These are phyloP conservation scores for Melanogaster broomeanus DNA, from an alignment of 768 basidiomycete species.

Conservation along the genomic window DNA sequence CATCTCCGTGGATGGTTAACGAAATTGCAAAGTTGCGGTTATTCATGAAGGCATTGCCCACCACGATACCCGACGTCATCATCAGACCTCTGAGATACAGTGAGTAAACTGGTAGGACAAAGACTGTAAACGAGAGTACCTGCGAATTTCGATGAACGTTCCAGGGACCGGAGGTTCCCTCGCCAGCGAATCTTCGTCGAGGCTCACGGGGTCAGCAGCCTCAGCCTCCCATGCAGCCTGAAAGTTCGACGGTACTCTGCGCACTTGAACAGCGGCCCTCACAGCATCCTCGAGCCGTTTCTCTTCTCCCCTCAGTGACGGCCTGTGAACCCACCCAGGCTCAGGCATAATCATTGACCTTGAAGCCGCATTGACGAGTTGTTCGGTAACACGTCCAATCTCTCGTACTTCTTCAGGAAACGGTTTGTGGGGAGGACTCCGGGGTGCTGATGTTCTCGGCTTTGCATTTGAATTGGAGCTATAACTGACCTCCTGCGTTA, in stretches of 20 bases:
- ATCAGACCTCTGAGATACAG: constrained; percentile 15
- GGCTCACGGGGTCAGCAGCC: constrained; percentile 9
- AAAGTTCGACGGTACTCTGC: constrained; percentile 24
- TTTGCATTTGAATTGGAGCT: constrained; percentile 1
- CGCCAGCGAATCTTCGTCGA: constrained; percentile 13
- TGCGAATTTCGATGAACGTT: constrained; percentile 54
- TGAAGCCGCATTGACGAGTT: constrained; percentile 37
- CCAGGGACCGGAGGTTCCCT: constrained; percentile 37
- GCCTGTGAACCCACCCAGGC: constrained; percentile 39
- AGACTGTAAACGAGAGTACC: constrained; percentile 33
- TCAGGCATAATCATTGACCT: constrained; percentile 22
- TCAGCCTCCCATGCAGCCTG: constrained; percentile 28
- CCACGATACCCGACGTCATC: constrained; percentile 27
- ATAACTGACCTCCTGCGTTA: background rate
- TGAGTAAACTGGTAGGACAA: constrained; percentile 7
- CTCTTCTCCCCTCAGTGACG: constrained; percentile 39
- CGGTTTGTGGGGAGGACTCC: background rate
- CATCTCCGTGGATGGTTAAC: constrained; percentile 46
- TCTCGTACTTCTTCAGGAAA: constrained; percentile 4
- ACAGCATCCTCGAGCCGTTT: constrained; percentile 35
- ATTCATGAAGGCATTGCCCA: constrained; percentile 32
- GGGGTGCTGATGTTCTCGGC: background rate
- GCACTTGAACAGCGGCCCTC: constrained; percentile 1
- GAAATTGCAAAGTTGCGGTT: constrained; percentile 31
- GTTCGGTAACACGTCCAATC: constrained; percentile 24